Evolutionary conservation across 2,329 filamentous ascomycete genomes (phyloP).

Genomic region (Colletotrichum orchidophilum): DNA sequence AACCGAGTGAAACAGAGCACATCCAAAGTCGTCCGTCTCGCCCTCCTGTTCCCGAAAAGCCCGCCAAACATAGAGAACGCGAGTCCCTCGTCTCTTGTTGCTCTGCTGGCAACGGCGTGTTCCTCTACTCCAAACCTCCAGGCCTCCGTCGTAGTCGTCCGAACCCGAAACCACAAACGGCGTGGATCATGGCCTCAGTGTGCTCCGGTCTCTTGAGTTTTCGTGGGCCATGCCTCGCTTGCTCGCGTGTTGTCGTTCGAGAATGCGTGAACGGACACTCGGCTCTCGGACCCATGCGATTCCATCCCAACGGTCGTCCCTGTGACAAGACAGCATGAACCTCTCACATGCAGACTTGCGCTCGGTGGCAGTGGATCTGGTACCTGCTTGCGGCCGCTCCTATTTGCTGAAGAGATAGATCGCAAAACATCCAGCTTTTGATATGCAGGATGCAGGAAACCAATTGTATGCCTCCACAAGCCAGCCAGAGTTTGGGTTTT

Average conservation of each 20-base stretch:
- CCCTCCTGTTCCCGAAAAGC: not conserved
- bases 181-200: not conserved
- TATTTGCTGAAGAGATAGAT: too few species aligned
- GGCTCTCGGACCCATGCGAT: not conserved
- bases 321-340: constrained; percentile 26
- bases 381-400: not conserved
- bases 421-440: not conserved
- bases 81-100: not conserved
- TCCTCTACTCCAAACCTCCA: not conserved
- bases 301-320: not conserved
- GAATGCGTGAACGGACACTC: not conserved
- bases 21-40: not conserved
- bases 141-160: not conserved
- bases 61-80: not conserved
- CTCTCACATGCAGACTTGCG: constrained; percentile 1
- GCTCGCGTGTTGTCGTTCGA: not conserved
- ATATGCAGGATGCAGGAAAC: not conserved
- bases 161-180: not conserved
- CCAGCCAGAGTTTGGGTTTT: not conserved
- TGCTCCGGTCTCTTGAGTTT: not conserved
- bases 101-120: not conserved
- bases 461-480: not conserved
- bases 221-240: not conserved
- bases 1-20: not conserved
- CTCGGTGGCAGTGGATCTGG: not conserved